Evolutionary conservation across 2,329 filamentous ascomycete species (phyloP), one percentile per base, ranked within the genome.

Genomic region (Biscogniauxia sp.): DNA sequence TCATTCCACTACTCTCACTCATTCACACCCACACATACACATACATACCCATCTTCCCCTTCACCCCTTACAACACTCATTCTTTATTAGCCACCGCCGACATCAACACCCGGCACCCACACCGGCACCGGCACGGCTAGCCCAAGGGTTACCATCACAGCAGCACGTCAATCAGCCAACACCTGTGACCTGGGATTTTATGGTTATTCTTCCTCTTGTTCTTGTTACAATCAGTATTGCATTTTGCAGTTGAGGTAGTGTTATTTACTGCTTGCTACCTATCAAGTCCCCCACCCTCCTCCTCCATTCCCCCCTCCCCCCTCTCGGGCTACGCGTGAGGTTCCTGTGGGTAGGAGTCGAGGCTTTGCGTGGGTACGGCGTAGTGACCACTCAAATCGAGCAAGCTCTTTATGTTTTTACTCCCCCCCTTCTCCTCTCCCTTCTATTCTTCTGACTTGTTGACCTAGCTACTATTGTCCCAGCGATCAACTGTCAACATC

Each of bases 401-500:
- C 37, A 45, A 45, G 37, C 37, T 45, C 11, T 45, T 3, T 45
- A 17, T 45, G 28, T 32, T 32, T 32, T 32, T 32, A 9, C 23
- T 41, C 19, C 45, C 17, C 50, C 25, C 17, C 6, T 37, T n/a
- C 20, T 50, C 20, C 28, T 51, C 28, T 53, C 41, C 26, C 52
- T 11, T 32, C 17, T 32, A 32, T 53, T 25, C 13, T 17, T 23
- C 41, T 56, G 8, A 50, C 17, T 23, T 23, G 23, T 23, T n/a
- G 23, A 25, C 19, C 37, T 32, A 32, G 28, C 28, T 32, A 32
- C 11, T 2, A 23, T 23, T 23, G 23, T 23, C 23, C 23, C 23
- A 23, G 5, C 28, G 28, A 25, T 49, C 25, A 49, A 53, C 60
- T 53, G 55, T 11, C 56, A 54, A 57, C 59, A 20, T 52, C 55